These are phyloP conservation scores for Malbranchea cinnamomea DNA, from an alignment of 2,329 filamentous ascomycete genomes.

Conservation along the genomic window DNA sequence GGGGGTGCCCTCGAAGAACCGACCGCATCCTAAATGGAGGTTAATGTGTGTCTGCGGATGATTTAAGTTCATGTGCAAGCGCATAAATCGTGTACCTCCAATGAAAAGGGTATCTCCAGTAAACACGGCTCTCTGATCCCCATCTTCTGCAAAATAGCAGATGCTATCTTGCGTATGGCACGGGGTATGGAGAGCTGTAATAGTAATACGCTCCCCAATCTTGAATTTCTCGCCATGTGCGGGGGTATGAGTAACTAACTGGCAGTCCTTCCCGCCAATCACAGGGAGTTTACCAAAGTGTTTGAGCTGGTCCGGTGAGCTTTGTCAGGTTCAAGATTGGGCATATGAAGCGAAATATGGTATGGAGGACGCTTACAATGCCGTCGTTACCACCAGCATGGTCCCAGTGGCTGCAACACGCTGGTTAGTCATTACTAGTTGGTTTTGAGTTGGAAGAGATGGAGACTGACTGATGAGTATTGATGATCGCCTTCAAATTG, in stretches of 20 bases:
- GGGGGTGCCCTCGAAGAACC: constrained; percentile 86
- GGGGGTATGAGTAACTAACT: constrained; percentile 63
- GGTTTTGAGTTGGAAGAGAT: too few relatives aligned
- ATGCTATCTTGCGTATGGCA: constrained; percentile 99
- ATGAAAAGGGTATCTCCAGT: constrained; percentile 96
- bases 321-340: neutral
- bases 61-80: neutral
- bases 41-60: neutral
- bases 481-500: constrained; percentile 78
- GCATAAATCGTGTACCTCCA: constrained; percentile 43
- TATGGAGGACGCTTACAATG: constrained; percentile 40
- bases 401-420: constrained; percentile 70
- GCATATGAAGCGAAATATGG: neutral
- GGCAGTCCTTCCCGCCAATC: constrained; percentile 77
- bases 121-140: constrained; percentile 60
- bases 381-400: constrained; percentile 85
- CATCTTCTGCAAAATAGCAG: constrained; percentile 83
- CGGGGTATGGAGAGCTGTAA: constrained; percentile 83
- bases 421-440: too few relatives aligned
- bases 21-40: constrained; percentile 77
- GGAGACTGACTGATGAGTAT: constrained; percentile 76
- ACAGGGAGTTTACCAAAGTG: constrained; percentile 43
- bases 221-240: constrained; percentile 61
- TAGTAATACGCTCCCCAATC: constrained; percentile 63
- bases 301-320: constrained; percentile 33